Conservation (phyloP, 352 stramenopile genomes). For the Globisporangium megalacanthum region DNA sequence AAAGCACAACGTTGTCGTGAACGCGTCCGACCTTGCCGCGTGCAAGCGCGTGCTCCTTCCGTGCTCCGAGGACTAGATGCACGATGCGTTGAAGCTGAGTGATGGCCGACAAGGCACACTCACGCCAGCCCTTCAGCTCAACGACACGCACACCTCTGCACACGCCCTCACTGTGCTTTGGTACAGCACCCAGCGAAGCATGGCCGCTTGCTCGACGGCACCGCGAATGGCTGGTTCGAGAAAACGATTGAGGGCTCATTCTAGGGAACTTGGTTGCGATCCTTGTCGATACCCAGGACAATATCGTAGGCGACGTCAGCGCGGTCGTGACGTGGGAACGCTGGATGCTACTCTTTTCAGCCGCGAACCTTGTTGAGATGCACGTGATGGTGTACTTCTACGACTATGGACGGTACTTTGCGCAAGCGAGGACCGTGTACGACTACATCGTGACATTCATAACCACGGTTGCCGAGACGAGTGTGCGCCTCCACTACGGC, state of each 20-base stretch:
- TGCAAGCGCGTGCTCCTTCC: too few species aligned
- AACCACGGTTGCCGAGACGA: conserved; percentile 46
- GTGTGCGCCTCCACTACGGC: conserved; percentile 42
- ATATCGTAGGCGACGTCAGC: conserved; percentile 21
- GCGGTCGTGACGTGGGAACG: conserved; percentile 30
- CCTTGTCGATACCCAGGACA: conserved; percentile 46
- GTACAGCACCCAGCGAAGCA: too few species aligned
- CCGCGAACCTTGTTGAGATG: conserved; percentile 76
- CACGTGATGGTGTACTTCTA: conserved; percentile 68
- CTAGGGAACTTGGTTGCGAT: conserved; percentile 41
- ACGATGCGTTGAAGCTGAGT: too few species aligned
- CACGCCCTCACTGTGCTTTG: too few species aligned
- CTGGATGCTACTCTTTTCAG: conserved; percentile 65
- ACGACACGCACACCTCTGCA: too few species aligned
- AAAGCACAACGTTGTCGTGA: too few species aligned
- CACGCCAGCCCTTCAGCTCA: too few species aligned
- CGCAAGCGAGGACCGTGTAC: conserved; percentile 71
- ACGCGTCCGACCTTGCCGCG: too few species aligned
- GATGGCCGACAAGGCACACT: too few species aligned
- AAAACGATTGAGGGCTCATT: conserved; percentile 32
- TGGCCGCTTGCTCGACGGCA: too few species aligned
- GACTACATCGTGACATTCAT: conserved; percentile 74
- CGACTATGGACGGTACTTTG: conserved; percentile 48
- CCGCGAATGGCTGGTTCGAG: conserved; percentile 26
- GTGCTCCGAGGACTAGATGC: too few species aligned